Evolutionary conservation across 495 filamentous ascomycete genomes (phyloP).

Genomic region (Alectoria sarmentosa): DNA sequence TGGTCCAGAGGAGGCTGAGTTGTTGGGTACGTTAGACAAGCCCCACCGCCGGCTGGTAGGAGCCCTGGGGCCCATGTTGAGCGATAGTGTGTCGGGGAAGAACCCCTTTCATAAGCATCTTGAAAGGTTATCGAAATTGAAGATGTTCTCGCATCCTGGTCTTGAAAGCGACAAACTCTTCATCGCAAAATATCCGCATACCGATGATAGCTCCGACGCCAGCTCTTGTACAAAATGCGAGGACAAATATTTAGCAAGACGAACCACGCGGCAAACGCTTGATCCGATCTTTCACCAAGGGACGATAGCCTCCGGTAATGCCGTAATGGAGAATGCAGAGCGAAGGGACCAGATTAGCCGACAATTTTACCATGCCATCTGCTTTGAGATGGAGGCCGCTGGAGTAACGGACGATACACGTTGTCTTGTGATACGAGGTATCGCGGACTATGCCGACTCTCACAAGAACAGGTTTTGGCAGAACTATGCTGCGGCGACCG

Average conservation of each 20-base stretch:
- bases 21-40: background rate
- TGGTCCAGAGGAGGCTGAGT: background rate
- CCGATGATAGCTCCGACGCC: no score
- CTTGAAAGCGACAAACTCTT: constrained; percentile 21
- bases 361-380: constrained; percentile 17
- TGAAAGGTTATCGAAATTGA: no score
- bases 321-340: constrained; percentile 31
- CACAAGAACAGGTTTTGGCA: constrained; percentile 39
- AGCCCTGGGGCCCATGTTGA: background rate
- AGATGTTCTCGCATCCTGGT: background rate
- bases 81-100: background rate
- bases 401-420: constrained; percentile 36
- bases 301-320: constrained; percentile 31
- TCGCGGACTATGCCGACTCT: constrained; percentile 40
- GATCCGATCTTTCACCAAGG: constrained; percentile 30
- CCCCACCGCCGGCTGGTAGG: background rate
- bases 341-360: constrained; percentile 28
- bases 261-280: constrained; percentile 11
- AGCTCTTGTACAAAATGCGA: background rate
- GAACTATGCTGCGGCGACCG: constrained; percentile 34
- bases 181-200: constrained; percentile 15
- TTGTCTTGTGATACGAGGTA: constrained; percentile 36
- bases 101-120: background rate
- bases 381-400: constrained; percentile 41
- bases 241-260: constrained; percentile 9